Evolutionary conservation across 2,329 filamentous ascomycete genomes (phyloP), one percentile per base, ranked within the genome.

Genomic region (Thielaviopsis punctulata): DNA sequence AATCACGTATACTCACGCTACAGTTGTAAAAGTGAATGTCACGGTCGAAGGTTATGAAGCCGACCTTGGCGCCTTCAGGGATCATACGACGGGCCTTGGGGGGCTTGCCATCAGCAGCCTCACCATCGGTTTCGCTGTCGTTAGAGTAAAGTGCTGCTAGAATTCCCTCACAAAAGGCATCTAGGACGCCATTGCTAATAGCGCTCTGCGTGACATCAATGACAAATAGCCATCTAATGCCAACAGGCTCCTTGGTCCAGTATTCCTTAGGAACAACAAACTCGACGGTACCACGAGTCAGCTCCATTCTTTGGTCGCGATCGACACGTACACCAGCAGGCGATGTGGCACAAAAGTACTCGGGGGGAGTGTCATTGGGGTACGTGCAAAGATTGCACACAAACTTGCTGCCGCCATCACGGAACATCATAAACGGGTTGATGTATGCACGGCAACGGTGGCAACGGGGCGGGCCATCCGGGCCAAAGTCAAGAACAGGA

Each of bases 381-480:
- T 96, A 94, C 21, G 85, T 92, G 69, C 92, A 98, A 68, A 98
- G 86, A 63, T 98, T 98, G 71, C 92, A 98, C 50, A 95, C 87
- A 64, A 95, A 93, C 64, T 94, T 95, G 69, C 90, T 95, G 53
- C 92, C 92, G 36, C 90, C 90, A 15, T 84, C 83, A 55, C 84
- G 79, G 73, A 98, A 98, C 63, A 89, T 85, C 92, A 98, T 96
- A 64, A 98, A 98, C 1, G 92, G 92, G 63, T 98, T 98, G 69
- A 98, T 93, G 68, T 98, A 98, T 13, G 90, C 84, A 63, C 92
- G 78, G 70, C 92, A 98, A 68, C 92, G 77, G 60, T 86, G 80
- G 67, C 92, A 98, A 64, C 92, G 79, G 21, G 92, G 92, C 41
- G 92, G 92, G 0, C 92, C 92, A 39, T 71, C 69, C 43, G 95